Percentiles rank a stretch among this genome's conserved stretches.
Evolutionary conservation across 106 monocot species (phyloP).

Genomic region (Dendrobium chrysotoxum): DNA sequence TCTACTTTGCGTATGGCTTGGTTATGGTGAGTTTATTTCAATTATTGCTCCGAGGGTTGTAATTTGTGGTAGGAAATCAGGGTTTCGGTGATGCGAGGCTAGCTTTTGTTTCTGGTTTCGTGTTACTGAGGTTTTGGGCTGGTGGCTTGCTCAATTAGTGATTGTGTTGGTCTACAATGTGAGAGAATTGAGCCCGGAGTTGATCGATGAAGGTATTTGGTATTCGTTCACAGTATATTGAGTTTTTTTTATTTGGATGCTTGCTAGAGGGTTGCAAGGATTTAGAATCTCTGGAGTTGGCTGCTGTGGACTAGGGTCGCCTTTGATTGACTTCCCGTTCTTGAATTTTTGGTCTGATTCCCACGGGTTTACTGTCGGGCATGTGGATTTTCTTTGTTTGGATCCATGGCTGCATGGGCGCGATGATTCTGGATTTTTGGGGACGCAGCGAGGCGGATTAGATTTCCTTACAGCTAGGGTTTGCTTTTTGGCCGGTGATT

Average conservation of each 20-base stretch:
- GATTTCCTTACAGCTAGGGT: background rate
- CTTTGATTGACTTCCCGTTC: background rate
- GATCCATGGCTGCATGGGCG: constrained; percentile 21
- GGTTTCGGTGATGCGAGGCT: background rate
- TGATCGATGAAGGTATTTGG: background rate
- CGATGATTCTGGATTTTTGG: constrained; percentile 42
- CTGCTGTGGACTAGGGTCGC: background rate
- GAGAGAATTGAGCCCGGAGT: background rate
- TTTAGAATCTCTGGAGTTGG: background rate
- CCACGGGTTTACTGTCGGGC: background rate
- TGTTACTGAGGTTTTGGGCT: background rate
- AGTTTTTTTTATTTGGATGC: background rate
- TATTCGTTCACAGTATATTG: background rate
- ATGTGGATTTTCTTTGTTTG: constrained; percentile 37
- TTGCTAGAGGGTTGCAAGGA: background rate
- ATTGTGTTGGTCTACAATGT: background rate
- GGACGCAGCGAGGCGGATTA: constrained; percentile 30
- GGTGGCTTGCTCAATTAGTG: background rate
- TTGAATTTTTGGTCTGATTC: background rate
- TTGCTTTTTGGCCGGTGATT: background rate
- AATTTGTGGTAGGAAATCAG: background rate
- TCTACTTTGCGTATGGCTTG: background rate
- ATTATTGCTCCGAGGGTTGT: background rate
- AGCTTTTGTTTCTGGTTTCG: background rate
- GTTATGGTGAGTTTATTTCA: background rate